A percentile compares a stretch with the other conserved stretches of the same genome.
phyloP scores from a whole-genome alignment of 176 grass and related monocot genomes.

The Coix lacrymajobi region DNA sequence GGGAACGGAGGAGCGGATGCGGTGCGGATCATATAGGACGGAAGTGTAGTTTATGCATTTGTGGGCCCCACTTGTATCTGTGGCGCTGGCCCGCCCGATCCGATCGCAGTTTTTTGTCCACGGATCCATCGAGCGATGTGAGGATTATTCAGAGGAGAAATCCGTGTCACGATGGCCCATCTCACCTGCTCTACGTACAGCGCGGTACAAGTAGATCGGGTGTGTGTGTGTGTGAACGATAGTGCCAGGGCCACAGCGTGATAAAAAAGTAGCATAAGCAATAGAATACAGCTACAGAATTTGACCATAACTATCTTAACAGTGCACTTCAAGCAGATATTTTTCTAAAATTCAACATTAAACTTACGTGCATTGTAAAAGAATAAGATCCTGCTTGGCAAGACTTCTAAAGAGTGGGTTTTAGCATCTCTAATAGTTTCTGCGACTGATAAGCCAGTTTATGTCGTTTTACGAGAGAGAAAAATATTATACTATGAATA shows the following conservation, averaged over 20 bases:
- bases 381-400: too few relatives aligned
- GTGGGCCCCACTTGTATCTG: neutral
- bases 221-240: neutral
- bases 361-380: too few relatives aligned
- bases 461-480: too few relatives aligned
- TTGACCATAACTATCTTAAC: too few relatives aligned
- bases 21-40: constrained; percentile 21
- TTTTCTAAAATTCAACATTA: too few relatives aligned
- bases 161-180: neutral
- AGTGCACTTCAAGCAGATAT: too few relatives aligned
- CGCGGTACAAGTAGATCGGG: neutral
- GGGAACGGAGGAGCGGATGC: neutral
- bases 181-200: neutral
- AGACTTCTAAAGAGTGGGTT: too few relatives aligned
- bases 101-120: neutral
- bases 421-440: too few relatives aligned
- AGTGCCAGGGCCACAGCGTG: neutral
- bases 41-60: neutral
- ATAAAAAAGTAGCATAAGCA: too few relatives aligned
- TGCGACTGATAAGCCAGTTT: too few relatives aligned
- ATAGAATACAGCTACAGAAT: too few relatives aligned
- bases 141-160: constrained; percentile 2
- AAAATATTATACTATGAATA: too few relatives aligned
- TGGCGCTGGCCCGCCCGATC: constrained; percentile 25
- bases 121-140: neutral